Evolutionary conservation across 2,329 filamentous ascomycete species (phyloP).

Genomic region (Davidsoniella australis): DNA sequence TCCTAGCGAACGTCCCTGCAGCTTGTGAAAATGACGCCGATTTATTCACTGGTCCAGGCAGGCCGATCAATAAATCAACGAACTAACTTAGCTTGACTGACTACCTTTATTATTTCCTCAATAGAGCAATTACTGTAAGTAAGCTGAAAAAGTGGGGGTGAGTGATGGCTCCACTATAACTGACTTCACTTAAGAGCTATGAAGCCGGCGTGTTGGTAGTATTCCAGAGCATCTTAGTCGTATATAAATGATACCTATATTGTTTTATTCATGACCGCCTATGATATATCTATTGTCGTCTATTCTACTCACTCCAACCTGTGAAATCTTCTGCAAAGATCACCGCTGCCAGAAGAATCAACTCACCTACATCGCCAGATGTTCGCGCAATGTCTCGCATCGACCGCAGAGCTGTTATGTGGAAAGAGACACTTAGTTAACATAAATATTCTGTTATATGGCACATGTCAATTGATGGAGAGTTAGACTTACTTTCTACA

Average conservation of each 20-base stretch:
- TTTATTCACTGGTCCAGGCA: neutral
- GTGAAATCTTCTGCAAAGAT: conserved; percentile 58
- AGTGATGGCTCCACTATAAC: neutral
- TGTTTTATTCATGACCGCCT: neutral
- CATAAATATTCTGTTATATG: neutral
- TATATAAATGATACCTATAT: neutral
- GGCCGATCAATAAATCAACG: neutral
- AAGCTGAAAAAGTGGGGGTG: too few relatives aligned
- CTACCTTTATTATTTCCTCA: too few relatives aligned
- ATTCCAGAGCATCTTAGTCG: neutral
- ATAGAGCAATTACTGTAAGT: too few relatives aligned
- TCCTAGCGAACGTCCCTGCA: neutral
- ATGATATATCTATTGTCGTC: neutral
- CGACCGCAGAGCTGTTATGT: conserved; percentile 35
- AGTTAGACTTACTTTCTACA: conserved; percentile 48
- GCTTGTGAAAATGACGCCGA: neutral
- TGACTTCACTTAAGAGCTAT: neutral
- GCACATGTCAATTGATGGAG: neutral
- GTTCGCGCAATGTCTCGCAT: conserved; percentile 58
- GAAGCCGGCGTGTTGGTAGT: neutral
- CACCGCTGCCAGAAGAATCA: conserved; percentile 51
- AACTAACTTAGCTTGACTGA: too few relatives aligned
- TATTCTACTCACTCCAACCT: conserved; percentile 35
- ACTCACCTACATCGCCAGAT: conserved; percentile 53
- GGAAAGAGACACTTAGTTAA: neutral